These are phyloP conservation scores for Diospyros kaki DNA, from an alignment of 148 eudicot species.

Conservation along the genomic window DNA sequence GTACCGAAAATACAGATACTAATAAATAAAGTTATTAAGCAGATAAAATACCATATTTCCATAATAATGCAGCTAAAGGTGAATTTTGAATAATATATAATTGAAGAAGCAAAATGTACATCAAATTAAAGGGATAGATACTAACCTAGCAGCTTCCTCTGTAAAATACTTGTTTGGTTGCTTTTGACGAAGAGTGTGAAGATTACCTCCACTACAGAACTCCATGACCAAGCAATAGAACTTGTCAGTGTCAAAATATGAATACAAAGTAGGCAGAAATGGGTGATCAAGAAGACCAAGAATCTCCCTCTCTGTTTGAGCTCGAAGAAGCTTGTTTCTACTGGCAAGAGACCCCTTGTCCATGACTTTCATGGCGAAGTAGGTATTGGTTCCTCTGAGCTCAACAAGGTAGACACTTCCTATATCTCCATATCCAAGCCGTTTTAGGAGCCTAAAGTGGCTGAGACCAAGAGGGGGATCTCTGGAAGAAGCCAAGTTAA, in stretches of 20 bases:
- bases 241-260: conserved; percentile 81
- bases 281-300: conserved; percentile 90
- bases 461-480: conserved; percentile 61
- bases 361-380: conserved; percentile 92
- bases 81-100: neutral
- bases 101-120: neutral
- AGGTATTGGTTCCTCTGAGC: conserved; percentile 54
- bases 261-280: conserved; percentile 75
- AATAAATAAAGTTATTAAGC: neutral
- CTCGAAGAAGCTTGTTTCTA: conserved; percentile 73
- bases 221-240: conserved; percentile 94
- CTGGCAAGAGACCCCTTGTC: conserved; percentile 81
- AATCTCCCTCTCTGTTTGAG: conserved; percentile 86
- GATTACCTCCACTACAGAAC: conserved; percentile 90
- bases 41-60: neutral
- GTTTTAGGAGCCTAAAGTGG: conserved; percentile 70
- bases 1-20: too few species aligned
- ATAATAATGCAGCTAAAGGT: neutral
- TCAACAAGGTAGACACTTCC: conserved; percentile 90
- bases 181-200: conserved; percentile 84
- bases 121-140: conserved; percentile 6
- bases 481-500: conserved; percentile 37
- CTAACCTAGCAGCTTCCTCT: conserved; percentile 85
- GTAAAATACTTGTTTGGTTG: conserved; percentile 76
- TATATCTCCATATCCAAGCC: conserved; percentile 86